A percentile compares a stretch with the other conserved stretches of the same genome.
phyloP scores from a whole-genome alignment of 1,284 basidiomycete genomes.

The Vanrija pseudolonga region DNA sequence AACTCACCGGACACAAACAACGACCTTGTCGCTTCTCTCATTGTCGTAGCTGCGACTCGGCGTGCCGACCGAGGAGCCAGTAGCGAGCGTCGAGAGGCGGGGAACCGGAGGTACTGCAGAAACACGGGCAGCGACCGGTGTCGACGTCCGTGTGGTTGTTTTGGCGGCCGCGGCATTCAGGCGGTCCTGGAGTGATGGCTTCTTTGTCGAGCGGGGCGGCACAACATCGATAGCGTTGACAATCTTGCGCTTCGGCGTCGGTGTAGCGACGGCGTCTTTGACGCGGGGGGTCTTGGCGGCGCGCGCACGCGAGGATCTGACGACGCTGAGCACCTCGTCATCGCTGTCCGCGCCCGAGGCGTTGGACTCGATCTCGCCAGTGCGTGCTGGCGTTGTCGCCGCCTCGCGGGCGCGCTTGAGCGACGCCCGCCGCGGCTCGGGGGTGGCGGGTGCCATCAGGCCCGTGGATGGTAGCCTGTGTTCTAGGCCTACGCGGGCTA shows the following conservation, averaged over 20 bases:
- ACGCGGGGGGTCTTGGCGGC: not conserved
- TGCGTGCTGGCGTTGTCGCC: not conserved
- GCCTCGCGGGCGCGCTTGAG: conserved; percentile 2
- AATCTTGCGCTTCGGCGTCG: conserved; percentile 14
- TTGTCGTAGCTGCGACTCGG: not conserved
- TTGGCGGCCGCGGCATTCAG: conserved; percentile 12
- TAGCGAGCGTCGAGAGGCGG: not conserved
- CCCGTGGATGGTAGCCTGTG: conserved; percentile 4
- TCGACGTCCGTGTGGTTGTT: conserved; percentile 7
- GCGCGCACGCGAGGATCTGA: not conserved
- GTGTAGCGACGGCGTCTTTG: not conserved
- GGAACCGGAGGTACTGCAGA: too few relatives aligned
- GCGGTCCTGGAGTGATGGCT: conserved; percentile 29
- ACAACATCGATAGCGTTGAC: conserved; percentile 16
- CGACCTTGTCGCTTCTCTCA: conserved; percentile 36
- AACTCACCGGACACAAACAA: conserved; percentile 46
- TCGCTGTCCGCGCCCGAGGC: conserved; percentile 2
- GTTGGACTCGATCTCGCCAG: conserved; percentile 6
- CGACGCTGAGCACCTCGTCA: conserved; percentile 1
- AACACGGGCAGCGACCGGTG: not conserved
- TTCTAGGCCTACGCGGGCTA: conserved; percentile 8
- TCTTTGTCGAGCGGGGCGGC: conserved; percentile 16
- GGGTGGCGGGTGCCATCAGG: not conserved
- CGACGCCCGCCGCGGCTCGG: not conserved
- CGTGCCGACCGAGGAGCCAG: not conserved